Evolutionary conservation across 495 filamentous ascomycete species (phyloP).

Genomic region (Penicillium mononematosum): DNA sequence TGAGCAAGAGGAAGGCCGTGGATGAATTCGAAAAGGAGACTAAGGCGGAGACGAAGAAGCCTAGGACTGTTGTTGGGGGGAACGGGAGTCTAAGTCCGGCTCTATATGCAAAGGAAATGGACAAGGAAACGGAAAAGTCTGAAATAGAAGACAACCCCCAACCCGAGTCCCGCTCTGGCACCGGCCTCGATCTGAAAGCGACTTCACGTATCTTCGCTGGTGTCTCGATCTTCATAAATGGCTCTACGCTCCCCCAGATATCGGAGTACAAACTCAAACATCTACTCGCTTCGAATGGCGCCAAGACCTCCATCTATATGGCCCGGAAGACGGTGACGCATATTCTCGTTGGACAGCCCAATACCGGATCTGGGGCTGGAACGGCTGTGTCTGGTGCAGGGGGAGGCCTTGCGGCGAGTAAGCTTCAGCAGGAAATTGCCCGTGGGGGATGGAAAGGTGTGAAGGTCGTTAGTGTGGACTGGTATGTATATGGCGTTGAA

Average conservation of each 20-base stretch:
- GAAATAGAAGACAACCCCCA: neutral
- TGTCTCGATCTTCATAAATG: constrained; percentile 81
- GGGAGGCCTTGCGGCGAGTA: constrained; percentile 75
- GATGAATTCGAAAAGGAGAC: constrained; percentile 19
- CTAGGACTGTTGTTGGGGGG: neutral
- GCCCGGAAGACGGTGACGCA: constrained; percentile 77
- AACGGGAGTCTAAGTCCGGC: neutral
- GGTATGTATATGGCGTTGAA: constrained; percentile 51
- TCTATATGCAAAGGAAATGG: neutral
- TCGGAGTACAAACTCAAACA: constrained; percentile 86
- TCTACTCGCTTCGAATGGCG: constrained; percentile 72
- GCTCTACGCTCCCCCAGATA: constrained; percentile 74
- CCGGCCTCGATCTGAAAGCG: neutral
- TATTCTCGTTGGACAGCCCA: constrained; percentile 73
- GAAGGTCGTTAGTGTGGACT: constrained; percentile 82
- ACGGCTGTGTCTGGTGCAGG: constrained; percentile 54
- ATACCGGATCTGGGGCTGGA: constrained; percentile 25
- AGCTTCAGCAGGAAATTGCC: constrained; percentile 79
- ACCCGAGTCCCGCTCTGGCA: neutral
- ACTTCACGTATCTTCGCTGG: constrained; percentile 56
- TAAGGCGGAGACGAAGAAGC: constrained; percentile 7
- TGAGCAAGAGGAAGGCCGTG: constrained; percentile 29
- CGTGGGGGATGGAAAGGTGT: constrained; percentile 57
- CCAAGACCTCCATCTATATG: constrained; percentile 62
- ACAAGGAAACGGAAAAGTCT: neutral